phyloP scores from a whole-genome alignment of 176 grass and related monocot genomes.

The Oryza meyeriana region DNA sequence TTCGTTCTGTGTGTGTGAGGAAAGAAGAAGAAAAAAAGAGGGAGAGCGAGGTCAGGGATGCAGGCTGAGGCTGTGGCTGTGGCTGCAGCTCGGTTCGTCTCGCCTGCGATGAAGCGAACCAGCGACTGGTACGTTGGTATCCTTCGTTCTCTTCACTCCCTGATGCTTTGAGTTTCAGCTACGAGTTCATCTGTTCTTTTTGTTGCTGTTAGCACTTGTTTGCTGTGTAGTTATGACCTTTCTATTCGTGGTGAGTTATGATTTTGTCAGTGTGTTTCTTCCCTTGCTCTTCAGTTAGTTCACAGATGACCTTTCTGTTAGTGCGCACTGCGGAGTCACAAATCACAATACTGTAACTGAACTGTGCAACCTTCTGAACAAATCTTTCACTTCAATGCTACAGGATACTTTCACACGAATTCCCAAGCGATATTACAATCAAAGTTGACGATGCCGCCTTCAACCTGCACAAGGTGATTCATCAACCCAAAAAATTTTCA shows the following conservation, averaged over 20 bases:
- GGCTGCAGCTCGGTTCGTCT: constrained; percentile 38
- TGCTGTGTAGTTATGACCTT: neutral
- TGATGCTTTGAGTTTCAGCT: neutral
- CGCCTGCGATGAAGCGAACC: constrained; percentile 68
- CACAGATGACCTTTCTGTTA: too few relatives aligned
- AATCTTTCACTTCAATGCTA: neutral
- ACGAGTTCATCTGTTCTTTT: neutral
- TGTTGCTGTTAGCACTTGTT: neutral
- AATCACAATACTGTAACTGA: neutral
- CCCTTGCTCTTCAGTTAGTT: neutral
- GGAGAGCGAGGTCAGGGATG: constrained; percentile 26
- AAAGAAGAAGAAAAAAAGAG: neutral
- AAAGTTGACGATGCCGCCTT: constrained; percentile 59
- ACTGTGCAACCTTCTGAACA: neutral
- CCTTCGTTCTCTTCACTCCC: neutral
- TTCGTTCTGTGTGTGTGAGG: neutral
- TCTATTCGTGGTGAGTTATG: neutral
- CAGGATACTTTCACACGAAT: constrained; percentile 83
- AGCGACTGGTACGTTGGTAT: constrained; percentile 50
- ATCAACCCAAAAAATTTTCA: neutral
- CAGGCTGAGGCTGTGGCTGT: constrained; percentile 12
- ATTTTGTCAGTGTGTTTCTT: neutral
- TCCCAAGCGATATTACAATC: constrained; percentile 64
- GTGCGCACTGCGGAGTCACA: neutral
- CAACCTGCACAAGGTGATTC: constrained; percentile 72